Evolutionary conservation across 257 asterid species (phyloP), one percentile per base, ranked within the genome.

Genomic region (Paulownia fortunei): DNA sequence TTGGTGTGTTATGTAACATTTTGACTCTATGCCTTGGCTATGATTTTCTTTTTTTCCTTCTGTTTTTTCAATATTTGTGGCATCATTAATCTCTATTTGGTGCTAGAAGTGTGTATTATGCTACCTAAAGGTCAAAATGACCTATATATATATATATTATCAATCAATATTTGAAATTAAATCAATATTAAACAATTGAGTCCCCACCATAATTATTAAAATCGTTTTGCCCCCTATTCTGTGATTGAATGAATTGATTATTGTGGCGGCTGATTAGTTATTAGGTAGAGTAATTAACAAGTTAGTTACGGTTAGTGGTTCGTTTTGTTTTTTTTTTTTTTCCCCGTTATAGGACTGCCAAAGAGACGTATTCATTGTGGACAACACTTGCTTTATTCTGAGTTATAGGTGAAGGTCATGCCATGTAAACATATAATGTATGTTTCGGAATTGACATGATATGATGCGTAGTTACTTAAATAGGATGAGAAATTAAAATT

Each of bases 241-340:
- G 30, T 39, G 46, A 39, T 39, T 39, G 46, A 39, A 39, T 27
- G 16, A 62, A 18, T 18, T 4, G 13, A 36, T 63, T 44, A 27
- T 11, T 39, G 15, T 58, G 78, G 82, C 78, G 66, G 82, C 82
- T 78, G 36, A 78, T 49, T 34, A 26, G 24, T 27, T 2, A 34
- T 65, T 65, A 9, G 55, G 65, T 65, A 26, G 73, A 42, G 79
- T 74, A 61, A 7, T 37, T 60, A 39, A 58, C 72, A 74, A 60
- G 79, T 44, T 44, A 27, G 15, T 34, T 58, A 73, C 51, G 58
- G 71, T 59, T 44, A 41, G 21, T 49, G 19, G 16, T 52, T 52
- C 18, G n/a, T n/a, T n/a, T n/a, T n/a, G n/a, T n/a, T 11, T 52
- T 13, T 8, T 59, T 73, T 16, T n/a, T 32, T 0, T 18, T 10